Evolutionary conservation across 2,329 filamentous ascomycete genomes (phyloP).

Genomic region (Ophiocordyceps sinensis): DNA sequence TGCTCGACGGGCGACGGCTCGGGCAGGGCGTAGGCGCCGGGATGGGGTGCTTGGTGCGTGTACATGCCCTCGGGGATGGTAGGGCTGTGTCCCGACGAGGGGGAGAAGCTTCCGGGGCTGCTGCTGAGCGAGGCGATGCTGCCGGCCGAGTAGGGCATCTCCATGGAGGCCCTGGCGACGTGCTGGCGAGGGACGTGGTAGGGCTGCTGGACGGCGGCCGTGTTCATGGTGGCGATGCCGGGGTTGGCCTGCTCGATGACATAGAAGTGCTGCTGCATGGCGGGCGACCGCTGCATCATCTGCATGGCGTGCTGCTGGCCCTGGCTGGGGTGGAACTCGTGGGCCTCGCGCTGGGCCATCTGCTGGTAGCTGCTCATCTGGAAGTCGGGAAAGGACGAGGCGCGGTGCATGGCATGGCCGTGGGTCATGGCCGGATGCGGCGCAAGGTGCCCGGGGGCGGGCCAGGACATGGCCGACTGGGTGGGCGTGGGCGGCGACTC

Average conservation of each 20-base stretch:
- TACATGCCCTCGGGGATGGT: conserved; percentile 41
- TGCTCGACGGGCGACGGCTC: conserved; percentile 32
- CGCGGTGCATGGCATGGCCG: conserved; percentile 30
- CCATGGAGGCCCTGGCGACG: conserved; percentile 29
- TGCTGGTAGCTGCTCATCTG: conserved; percentile 30
- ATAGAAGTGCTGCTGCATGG: conserved; percentile 37
- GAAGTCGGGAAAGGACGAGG: conserved; percentile 41
- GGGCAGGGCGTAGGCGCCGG: conserved; percentile 33
- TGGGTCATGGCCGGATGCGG: conserved; percentile 21
- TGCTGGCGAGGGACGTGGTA: conserved; percentile 39
- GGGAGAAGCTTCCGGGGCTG: conserved; percentile 44
- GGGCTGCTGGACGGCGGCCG: conserved; percentile 30
- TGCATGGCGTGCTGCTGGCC: conserved; percentile 20
- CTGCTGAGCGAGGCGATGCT: conserved; percentile 38
- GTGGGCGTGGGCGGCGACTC: conserved; percentile 45
- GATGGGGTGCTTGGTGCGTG: conserved; percentile 35
- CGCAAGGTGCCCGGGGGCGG: conserved; percentile 25
- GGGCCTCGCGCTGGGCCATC: conserved; percentile 15
- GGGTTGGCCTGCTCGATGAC: conserved; percentile 48
- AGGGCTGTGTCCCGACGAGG: conserved; percentile 37
- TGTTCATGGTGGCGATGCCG: conserved; percentile 46
- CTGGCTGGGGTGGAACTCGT: conserved; percentile 7
- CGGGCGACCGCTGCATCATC: conserved; percentile 33
- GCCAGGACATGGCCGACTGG: conserved; percentile 37
- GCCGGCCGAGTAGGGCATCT: conserved; percentile 35